Evolutionary conservation across 1,284 basidiomycete species (phyloP).

Genomic region (Cryptococcus wingfieldii): DNA sequence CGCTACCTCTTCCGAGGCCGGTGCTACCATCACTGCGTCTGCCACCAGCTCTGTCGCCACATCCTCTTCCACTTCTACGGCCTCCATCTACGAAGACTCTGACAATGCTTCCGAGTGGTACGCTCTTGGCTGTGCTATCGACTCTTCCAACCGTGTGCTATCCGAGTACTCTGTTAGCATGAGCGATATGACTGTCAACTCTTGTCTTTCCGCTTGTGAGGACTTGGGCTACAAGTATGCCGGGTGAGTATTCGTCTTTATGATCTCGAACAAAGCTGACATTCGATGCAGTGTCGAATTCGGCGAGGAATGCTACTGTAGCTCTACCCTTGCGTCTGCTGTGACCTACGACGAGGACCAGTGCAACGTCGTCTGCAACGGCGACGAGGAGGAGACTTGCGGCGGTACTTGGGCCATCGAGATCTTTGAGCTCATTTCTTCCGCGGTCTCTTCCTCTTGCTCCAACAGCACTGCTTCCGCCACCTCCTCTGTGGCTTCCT

Average conservation of each 20-base stretch:
- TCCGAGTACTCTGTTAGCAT: constrained; percentile 8
- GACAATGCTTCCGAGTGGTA: constrained; percentile 36
- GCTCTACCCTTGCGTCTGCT: constrained; percentile 17
- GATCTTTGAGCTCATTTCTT: constrained; percentile 31
- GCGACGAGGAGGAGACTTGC: constrained; percentile 37
- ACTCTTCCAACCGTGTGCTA: constrained; percentile 24
- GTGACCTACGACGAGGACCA: constrained; percentile 18
- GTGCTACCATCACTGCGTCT: constrained; percentile 11
- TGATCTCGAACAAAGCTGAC: neutral
- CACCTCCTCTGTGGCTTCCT: constrained; percentile 3
- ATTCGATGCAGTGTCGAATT: constrained; percentile 29
- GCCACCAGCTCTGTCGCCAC: constrained; percentile 20
- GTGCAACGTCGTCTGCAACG: constrained; percentile 39
- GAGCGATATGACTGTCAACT: constrained; percentile 34
- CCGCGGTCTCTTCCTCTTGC: constrained; percentile 4
- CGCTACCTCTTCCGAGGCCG: constrained; percentile 3
- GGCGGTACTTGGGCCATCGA: constrained; percentile 39
- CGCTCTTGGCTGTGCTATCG: constrained; percentile 39
- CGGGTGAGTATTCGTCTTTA: constrained; percentile 13
- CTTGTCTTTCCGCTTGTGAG: constrained; percentile 39
- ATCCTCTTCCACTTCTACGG: constrained; percentile 3
- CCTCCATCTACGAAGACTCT: constrained; percentile 14
- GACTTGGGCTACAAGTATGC: constrained; percentile 40
- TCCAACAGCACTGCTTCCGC: constrained; percentile 8
- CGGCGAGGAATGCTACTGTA: constrained; percentile 45